phyloP scores from a whole-genome alignment of 2,329 filamentous ascomycete species.

The Periconia sp. region DNA sequence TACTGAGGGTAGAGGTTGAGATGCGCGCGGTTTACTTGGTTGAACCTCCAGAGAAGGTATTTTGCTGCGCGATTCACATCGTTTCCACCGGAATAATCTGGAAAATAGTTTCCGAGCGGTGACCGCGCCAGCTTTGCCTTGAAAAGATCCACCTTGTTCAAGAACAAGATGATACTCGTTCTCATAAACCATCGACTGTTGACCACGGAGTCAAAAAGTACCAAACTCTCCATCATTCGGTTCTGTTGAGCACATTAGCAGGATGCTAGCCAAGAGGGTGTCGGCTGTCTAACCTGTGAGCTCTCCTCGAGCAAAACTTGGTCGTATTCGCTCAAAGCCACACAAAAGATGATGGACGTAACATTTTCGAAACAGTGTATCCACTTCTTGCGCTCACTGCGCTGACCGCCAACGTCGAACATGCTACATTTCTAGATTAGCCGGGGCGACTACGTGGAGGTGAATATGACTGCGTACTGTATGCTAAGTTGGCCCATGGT shows the following conservation, averaged over 20 bases:
- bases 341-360: conserved; percentile 98
- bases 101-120: conserved; percentile 92
- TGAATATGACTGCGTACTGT: conserved; percentile 66
- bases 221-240: conserved; percentile 98
- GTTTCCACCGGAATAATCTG: conserved; percentile 95
- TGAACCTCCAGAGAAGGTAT: conserved; percentile 97
- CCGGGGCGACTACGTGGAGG: conserved; percentile 14
- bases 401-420: conserved; percentile 97
- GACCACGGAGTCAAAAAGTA: conserved; percentile 96
- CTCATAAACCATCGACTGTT: conserved; percentile 99
- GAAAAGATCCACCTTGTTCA: conserved; percentile 99
- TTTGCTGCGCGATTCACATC: conserved; percentile 98
- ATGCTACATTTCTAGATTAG: conserved; percentile 65
- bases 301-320: conserved; percentile 96
- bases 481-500: conserved; percentile 99
- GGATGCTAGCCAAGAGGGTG: conserved; percentile 6
- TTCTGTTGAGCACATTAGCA: conserved; percentile 62
- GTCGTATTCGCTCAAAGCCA: conserved; percentile 96
- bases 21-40: conserved; percentile 95
- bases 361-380: conserved; percentile 99
- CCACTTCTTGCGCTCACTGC: conserved; percentile 99
- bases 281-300: conserved; percentile 71
- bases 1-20: conserved; percentile 95
- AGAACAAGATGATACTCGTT: conserved; percentile 96
- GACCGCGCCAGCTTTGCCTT: conserved; percentile 89